Conservation (phyloP, 1,284 basidiomycete species). For the Xanthoconium separans region DNA sequence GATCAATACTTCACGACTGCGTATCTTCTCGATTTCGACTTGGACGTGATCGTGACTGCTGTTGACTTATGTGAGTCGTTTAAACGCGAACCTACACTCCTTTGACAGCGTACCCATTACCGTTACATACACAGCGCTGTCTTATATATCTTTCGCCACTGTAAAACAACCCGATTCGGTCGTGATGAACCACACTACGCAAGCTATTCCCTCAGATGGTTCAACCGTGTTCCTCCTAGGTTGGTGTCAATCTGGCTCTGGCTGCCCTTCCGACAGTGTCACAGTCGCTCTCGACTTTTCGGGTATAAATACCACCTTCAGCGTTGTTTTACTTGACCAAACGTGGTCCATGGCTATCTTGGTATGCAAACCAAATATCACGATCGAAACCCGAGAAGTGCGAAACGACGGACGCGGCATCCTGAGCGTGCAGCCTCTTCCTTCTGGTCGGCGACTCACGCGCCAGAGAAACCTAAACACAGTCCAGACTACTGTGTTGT, state of each 20-base stretch:
- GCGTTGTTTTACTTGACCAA: constrained; percentile 14
- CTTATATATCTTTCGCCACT: not conserved
- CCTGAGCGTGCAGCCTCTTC: constrained; percentile 21
- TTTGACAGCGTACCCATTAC: too few species aligned
- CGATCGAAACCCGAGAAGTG: constrained; percentile 29
- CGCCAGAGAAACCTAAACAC: constrained; percentile 26
- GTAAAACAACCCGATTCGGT: constrained; percentile 6
- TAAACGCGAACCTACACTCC: too few species aligned
- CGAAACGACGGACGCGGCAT: constrained; percentile 21
- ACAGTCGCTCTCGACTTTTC: constrained; percentile 12
- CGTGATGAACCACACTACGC: constrained; percentile 27
- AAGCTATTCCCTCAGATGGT: constrained; percentile 15
- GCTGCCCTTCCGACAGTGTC: too few species aligned
- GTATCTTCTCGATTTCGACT: constrained; percentile 16
- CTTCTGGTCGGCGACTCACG: constrained; percentile 7
- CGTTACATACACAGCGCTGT: too few species aligned
- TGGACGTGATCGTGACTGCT: constrained; percentile 18
- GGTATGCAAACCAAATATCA: constrained; percentile 22
- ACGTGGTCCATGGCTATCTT: constrained; percentile 23
- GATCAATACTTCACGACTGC: constrained; percentile 3
- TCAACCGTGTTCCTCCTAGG: constrained; percentile 22
- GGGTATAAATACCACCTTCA: constrained; percentile 11
- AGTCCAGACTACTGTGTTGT: constrained; percentile 20
- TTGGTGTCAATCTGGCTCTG: constrained; percentile 17
- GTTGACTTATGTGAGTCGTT: constrained; percentile 11